A percentile compares a stretch with the other conserved stretches of the same genome.
Evolutionary conservation across 305 asterid species (phyloP).

Genomic region (Fraxinus nigra): DNA sequence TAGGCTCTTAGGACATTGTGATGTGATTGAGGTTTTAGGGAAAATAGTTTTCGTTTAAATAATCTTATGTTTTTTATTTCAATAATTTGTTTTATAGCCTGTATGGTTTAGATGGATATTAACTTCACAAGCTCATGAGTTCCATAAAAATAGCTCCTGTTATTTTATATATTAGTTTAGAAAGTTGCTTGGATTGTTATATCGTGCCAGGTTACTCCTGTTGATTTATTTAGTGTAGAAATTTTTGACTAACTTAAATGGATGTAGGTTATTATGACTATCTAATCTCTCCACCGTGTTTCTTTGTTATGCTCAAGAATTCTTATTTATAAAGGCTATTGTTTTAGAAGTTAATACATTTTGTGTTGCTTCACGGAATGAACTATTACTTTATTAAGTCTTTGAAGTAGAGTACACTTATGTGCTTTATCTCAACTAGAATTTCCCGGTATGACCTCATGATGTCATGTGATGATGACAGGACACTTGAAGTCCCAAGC

Average conservation of each 20-base stretch:
- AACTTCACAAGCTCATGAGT: background rate
- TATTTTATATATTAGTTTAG: slow-evolving; percentile 5
- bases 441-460: slow-evolving; percentile 23
- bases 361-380: slow-evolving; percentile 6
- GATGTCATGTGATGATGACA: slow-evolving; percentile 37
- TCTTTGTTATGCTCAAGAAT: background rate
- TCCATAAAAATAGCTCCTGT: background rate
- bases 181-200: slow-evolving; percentile 12
- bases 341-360: background rate
- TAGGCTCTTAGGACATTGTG: background rate
- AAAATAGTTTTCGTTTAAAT: slow-evolving; percentile 2
- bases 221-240: slow-evolving; percentile 5
- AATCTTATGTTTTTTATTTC: background rate
- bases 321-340: background rate
- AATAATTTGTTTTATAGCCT: background rate
- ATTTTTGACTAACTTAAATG: slow-evolving; percentile 3
- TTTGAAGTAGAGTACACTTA: slow-evolving; percentile 7
- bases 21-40: slow-evolving; percentile 8
- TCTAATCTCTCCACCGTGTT: background rate
- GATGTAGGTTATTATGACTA: slow-evolving; percentile 4
- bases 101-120: background rate
- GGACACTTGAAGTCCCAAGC: slow-evolving; percentile 94
- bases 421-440: slow-evolving; percentile 13
- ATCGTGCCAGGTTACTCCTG: background rate
- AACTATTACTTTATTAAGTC: slow-evolving; percentile 3